Conservation (phyloP, 2,329 filamentous ascomycete genomes). For the Endocalyx cinctus region DNA sequence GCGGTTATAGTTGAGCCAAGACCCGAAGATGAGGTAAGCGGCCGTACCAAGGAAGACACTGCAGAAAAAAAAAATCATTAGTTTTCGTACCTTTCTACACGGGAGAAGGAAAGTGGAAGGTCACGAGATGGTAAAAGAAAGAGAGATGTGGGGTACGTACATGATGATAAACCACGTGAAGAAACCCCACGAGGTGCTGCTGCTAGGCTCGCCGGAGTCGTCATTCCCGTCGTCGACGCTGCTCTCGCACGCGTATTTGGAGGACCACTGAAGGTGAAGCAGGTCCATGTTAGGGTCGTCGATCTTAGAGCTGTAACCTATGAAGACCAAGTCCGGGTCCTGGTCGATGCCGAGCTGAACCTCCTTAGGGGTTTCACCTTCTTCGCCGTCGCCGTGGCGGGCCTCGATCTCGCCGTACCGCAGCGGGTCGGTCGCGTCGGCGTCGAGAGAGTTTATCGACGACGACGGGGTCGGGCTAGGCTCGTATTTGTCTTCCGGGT, state of each 20-base stretch:
- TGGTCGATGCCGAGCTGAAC: conserved; percentile 47
- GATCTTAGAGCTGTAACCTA: conserved; percentile 62
- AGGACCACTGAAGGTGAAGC: conserved; percentile 77
- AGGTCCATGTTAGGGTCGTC: conserved; percentile 55
- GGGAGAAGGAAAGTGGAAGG: no score
- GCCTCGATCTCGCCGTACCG: conserved; percentile 28
- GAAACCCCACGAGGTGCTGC: conserved; percentile 74
- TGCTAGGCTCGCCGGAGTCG: conserved; percentile 39
- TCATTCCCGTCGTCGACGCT: conserved; percentile 28
- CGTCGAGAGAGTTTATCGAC: conserved; percentile 10
- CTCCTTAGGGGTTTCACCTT: conserved; percentile 39
- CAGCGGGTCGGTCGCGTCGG: conserved; percentile 25
- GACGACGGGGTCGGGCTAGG: no score
- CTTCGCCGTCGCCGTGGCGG: conserved; percentile 32
- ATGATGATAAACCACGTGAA: conserved; percentile 96
- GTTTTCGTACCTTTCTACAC: no score
- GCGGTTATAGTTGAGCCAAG: conserved; percentile 98
- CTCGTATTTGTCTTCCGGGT: conserved; percentile 51
- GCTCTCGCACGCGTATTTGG: conserved; percentile 77
- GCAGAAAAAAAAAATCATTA: conserved; percentile 2
- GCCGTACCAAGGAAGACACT: conserved; percentile 82
- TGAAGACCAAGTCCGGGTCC: conserved; percentile 65
- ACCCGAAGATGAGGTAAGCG: conserved; percentile 93
- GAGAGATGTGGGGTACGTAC: conserved; percentile 59
- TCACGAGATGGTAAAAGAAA: no score